Conservation (phyloP, 768 basidiomycete genomes). For the Hydnum rufescens region DNA sequence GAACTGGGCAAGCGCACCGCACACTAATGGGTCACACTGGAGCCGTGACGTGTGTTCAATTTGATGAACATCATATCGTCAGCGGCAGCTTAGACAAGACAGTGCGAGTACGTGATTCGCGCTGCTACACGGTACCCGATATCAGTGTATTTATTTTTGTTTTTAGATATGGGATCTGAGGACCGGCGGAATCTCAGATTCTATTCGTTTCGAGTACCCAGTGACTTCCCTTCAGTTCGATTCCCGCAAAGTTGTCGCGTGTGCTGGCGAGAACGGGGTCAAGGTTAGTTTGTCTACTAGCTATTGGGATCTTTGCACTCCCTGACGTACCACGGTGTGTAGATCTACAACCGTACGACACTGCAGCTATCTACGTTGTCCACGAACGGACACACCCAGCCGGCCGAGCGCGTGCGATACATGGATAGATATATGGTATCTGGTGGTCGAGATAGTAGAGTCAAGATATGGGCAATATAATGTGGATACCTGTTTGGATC, state of each 20-base stretch:
- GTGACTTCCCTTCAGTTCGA: constrained; percentile 91
- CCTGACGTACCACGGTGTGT: no score
- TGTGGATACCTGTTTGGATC: background rate
- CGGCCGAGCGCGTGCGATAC: constrained; percentile 74
- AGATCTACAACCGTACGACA: constrained; percentile 92
- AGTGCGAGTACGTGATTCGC: constrained; percentile 39
- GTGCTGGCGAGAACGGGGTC: constrained; percentile 80
- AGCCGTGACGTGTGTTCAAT: constrained; percentile 82
- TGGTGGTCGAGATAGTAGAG: constrained; percentile 65
- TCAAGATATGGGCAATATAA: constrained; percentile 89
- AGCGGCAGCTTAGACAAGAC: constrained; percentile 90
- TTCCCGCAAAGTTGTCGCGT: constrained; percentile 78
- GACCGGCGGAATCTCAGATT: constrained; percentile 71
- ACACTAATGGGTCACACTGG: constrained; percentile 84
- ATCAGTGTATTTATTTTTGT: constrained; percentile 4
- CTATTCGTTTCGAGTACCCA: constrained; percentile 74
- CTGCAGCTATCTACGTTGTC: constrained; percentile 67
- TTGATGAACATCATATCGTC: constrained; percentile 86
- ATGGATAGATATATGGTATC: constrained; percentile 91
- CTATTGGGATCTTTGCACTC: background rate
- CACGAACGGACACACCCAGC: constrained; percentile 86
- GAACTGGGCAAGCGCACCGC: constrained; percentile 90
- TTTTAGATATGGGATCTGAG: constrained; percentile 89
- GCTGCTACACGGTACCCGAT: background rate
- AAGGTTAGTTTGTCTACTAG: constrained; percentile 33